Conservation (phyloP, 2,329 filamentous ascomycete genomes). For the Penicillium italicum region DNA sequence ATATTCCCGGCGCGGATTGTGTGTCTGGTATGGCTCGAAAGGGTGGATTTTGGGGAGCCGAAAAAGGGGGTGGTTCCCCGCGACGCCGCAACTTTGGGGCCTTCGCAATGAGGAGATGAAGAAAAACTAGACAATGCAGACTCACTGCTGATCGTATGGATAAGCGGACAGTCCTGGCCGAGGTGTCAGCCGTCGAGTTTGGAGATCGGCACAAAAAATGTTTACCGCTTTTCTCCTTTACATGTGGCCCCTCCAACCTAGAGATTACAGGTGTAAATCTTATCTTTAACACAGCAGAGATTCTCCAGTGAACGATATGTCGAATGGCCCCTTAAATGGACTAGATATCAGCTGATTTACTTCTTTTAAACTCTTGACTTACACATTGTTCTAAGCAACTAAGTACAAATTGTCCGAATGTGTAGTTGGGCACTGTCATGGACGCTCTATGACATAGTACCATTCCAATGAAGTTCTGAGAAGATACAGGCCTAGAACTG, state of each 20-base stretch:
- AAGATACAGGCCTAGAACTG: background rate
- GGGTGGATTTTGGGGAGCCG: background rate
- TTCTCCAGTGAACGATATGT: slow-evolving; percentile 49
- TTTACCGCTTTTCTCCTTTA: slow-evolving; percentile 5
- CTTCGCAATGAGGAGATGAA: background rate
- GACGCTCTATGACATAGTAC: background rate
- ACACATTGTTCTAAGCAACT: background rate
- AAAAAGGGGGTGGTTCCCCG: slow-evolving; percentile 12
- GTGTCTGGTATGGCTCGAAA: background rate
- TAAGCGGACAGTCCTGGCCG: background rate
- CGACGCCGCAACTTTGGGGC: slow-evolving; percentile 1
- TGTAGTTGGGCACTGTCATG: background rate
- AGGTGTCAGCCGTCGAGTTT: slow-evolving; percentile 17
- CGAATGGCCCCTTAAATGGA: background rate
- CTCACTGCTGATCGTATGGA: background rate
- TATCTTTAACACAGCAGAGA: slow-evolving; percentile 69
- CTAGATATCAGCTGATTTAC: background rate
- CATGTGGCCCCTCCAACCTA: background rate
- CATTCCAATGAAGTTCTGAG: background rate
- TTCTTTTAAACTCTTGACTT: background rate
- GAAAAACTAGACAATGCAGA: background rate
- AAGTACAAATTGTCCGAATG: background rate
- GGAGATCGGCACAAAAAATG: slow-evolving; percentile 20
- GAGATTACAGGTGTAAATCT: background rate
- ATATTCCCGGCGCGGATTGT: slow-evolving; percentile 1